Base-by-base conservation (phyloP, 108 stramenopile species). In the Seminavis robusta region DNA sequence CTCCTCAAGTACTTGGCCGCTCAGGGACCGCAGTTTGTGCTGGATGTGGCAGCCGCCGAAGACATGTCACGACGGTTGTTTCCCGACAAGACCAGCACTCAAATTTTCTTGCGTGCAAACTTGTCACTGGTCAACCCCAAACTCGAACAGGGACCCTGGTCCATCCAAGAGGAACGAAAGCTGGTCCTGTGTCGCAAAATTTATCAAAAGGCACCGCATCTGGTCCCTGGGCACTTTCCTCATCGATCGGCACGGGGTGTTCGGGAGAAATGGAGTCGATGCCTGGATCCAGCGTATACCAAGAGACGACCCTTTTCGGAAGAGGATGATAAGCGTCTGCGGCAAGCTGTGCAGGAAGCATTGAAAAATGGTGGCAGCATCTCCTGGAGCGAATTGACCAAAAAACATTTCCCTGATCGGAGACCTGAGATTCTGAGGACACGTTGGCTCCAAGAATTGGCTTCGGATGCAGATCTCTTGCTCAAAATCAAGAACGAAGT, bases 1-100 rank as follows among this genome's bases (percentile, higher is more conserved):
- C 47, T 83, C 2, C 52, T 83, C 30, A 83, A 79, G 27, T 78
- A 77, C 48, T 40, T 77, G 11, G 81, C 81, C 6, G 74, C 69
- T 17, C 52, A 54, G 9, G 77, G 81, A 5, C 74, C 77, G 37
- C 81, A 79, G 37, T 67, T 38, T 25, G 34, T 76, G 13, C 38
- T 73, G 34, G 62, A 66, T 59, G 60, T 47, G 6, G 48, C 48
- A 34, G 52, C 59, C 25, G 45, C 63, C 9, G 53, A 59, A 20
- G 56, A 65, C 29, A 40, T 63, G 10, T 57, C 60, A 16, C 19
- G 51, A 30, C 27, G 34, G 17, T 4, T 59, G 1, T 32, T 47
- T 33, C 67, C 71, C 20, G 28, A 63, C 20, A 62, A 63, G 32
- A 50, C 66, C 30, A 42, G 60, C 9, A 40, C 25, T 23, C 52